Evolutionary conservation across 2,329 filamentous ascomycete species (phyloP).

Genomic region (Neonectria magnoliae): DNA sequence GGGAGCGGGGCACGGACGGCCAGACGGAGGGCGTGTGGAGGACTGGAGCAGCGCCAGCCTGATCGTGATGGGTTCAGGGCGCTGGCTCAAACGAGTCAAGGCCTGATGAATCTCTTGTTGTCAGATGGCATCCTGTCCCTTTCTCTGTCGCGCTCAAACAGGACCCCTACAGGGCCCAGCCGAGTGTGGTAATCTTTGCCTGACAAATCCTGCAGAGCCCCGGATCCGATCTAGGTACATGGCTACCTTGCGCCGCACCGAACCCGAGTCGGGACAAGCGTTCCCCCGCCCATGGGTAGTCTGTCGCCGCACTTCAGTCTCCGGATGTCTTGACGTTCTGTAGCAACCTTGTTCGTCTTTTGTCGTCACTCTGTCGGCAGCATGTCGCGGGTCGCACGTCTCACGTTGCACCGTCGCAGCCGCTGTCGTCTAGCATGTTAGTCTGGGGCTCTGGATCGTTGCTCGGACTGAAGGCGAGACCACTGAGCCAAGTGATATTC

Average conservation of each 20-base stretch:
- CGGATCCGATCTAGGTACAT: slow-evolving; percentile 39
- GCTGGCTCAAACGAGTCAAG: slow-evolving; percentile 6
- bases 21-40: slow-evolving; percentile 15
- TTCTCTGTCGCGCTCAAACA: not conserved
- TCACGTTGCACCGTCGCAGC: not conserved
- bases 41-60: slow-evolving; percentile 6
- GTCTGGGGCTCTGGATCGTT: slow-evolving; percentile 10
- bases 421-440: not conserved
- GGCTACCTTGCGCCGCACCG: slow-evolving; percentile 30
- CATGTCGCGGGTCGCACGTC: slow-evolving; percentile 1
- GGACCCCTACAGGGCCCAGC: not conserved
- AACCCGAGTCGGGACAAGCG: slow-evolving; percentile 23
- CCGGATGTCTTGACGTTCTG: not conserved
- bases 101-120: not conserved
- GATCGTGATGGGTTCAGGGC: not conserved
- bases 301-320: not conserved
- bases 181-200: slow-evolving; percentile 14
- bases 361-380: slow-evolving; percentile 14
- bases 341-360: not conserved
- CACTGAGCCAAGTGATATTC: slow-evolving; percentile 4
- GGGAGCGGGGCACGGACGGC: slow-evolving; percentile 6
- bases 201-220: slow-evolving; percentile 40
- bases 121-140: not conserved
- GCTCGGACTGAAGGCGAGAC: slow-evolving; percentile 24
- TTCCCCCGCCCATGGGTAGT: not conserved